A percentile compares a stretch with the other conserved stretches of the same genome.
These are phyloP conservation scores for Theobroma cacao DNA, from an alignment of 345 rosid genomes.

Conservation along the genomic window DNA sequence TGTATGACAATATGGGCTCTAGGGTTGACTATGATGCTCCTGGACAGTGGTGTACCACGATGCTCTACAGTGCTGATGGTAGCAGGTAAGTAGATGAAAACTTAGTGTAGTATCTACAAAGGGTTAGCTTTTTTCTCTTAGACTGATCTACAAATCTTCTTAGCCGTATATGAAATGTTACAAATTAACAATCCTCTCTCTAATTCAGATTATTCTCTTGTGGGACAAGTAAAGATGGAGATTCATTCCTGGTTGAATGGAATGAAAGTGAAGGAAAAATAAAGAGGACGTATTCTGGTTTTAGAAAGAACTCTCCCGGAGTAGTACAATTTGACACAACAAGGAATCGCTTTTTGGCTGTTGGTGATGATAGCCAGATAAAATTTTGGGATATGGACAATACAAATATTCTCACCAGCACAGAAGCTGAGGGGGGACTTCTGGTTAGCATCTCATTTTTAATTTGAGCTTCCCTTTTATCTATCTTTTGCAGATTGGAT, in stretches of 20 bases:
- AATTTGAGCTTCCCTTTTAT: not conserved
- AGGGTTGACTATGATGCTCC: conserved; percentile 93
- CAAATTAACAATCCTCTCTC: conserved; percentile 3
- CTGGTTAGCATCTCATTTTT: conserved; percentile 36
- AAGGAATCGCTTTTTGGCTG: conserved; percentile 61
- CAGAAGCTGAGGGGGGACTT: conserved; percentile 74
- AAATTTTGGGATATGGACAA: conserved; percentile 83
- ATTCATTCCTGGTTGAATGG: conserved; percentile 76
- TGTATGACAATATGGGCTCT: conserved; percentile 73
- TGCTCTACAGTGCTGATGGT: conserved; percentile 91
- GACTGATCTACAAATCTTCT: not conserved
- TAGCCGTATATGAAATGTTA: not conserved
- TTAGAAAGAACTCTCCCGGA: conserved; percentile 58
- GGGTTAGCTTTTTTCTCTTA: not conserved
- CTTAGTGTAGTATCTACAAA: not conserved
- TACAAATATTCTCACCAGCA: conserved; percentile 41
- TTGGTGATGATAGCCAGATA: conserved; percentile 61
- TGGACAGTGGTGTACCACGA: conserved; percentile 75
- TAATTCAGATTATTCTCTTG: conserved; percentile 62
- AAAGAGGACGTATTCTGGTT: conserved; percentile 59
- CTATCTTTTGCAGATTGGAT: not conserved
- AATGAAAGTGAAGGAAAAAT: conserved; percentile 78
- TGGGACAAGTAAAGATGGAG: conserved; percentile 83
- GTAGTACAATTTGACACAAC: conserved; percentile 74
- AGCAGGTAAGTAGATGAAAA: conserved; percentile 51